These are phyloP conservation scores for Cyberlindnera euphorbiae DNA, from an alignment of 805 yeast species.

Conservation along the genomic window DNA sequence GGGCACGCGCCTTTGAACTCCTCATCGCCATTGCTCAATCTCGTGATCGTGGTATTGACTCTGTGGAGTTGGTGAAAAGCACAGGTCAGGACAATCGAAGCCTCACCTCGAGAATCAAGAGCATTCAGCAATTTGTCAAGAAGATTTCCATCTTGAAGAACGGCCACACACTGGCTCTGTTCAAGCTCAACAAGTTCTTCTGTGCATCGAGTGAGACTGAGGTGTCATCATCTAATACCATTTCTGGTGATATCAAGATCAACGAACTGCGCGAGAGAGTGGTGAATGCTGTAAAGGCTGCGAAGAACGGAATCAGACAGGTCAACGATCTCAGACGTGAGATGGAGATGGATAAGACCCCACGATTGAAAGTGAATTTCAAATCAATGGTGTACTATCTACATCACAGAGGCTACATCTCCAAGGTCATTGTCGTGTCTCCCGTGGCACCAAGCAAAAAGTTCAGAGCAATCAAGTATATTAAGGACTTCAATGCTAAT, in stretches of 20 bases:
- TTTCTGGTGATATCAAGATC: conserved; percentile 25
- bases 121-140: conserved; percentile 46
- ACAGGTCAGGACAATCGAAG: conserved; percentile 73
- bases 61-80: conserved; percentile 48
- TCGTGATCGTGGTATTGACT: conserved; percentile 52
- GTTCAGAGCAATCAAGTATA: conserved; percentile 41
- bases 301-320: conserved; percentile 58
- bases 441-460: conserved; percentile 41
- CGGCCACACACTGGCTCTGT: conserved; percentile 49
- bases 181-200: conserved; percentile 45
- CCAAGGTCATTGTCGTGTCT: conserved; percentile 47
- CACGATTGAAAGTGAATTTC: conserved; percentile 41
- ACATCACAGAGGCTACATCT: conserved; percentile 40
- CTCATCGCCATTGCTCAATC: conserved; percentile 56
- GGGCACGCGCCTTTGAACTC: conserved; percentile 50
- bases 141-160: conserved; percentile 35
- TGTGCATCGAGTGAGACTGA: conserved; percentile 19
- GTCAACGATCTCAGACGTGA: conserved; percentile 58
- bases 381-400: conserved; percentile 43
- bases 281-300: conserved; percentile 46
- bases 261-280: conserved; percentile 31
- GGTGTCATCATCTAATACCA: conserved; percentile 18
- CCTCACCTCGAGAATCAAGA: conserved; percentile 55
- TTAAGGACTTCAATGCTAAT: conserved; percentile 34
- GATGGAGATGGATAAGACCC: conserved; percentile 42